These are phyloP conservation scores for Dryas alaskensis DNA, from an alignment of 306 rosid species.

Conservation along the genomic window DNA sequence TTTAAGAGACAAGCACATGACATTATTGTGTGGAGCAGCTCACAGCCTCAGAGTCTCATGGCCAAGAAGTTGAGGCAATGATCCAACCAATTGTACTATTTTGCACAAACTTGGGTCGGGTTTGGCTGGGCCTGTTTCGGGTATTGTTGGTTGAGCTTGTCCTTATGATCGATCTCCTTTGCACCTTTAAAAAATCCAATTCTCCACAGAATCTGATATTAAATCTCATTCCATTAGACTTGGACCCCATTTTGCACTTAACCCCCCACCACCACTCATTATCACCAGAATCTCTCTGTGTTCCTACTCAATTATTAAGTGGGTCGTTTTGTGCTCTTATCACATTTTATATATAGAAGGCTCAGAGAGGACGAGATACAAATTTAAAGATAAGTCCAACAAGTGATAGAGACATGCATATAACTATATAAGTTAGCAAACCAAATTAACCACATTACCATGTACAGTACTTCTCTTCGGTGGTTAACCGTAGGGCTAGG, in stretches of 20 bases:
- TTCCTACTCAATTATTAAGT: constrained; percentile 5
- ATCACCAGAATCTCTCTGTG: neutral
- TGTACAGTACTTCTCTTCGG: no score
- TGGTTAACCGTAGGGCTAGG: no score
- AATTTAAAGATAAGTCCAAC: neutral
- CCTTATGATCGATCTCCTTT: neutral
- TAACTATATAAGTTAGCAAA: neutral
- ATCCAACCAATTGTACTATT: neutral
- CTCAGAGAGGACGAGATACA: neutral
- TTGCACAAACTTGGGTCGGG: neutral
- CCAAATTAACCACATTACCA: neutral
- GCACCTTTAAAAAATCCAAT: neutral
- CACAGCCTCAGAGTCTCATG: neutral
- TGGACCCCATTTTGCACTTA: no score
- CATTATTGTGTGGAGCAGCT: constrained; percentile 11
- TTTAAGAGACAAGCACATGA: constrained; percentile 3
- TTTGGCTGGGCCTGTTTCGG: constrained; percentile 3
- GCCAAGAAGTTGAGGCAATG: constrained; percentile 3
- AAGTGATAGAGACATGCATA: neutral
- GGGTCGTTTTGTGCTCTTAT: neutral
- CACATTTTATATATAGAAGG: neutral
- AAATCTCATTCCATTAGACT: neutral
- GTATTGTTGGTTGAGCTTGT: neutral
- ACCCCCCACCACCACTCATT: constrained; percentile 3
- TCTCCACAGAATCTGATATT: neutral